These are phyloP conservation scores for Amaranthus tricolor DNA, from an alignment of 179 eudicot species.

Conservation along the genomic window DNA sequence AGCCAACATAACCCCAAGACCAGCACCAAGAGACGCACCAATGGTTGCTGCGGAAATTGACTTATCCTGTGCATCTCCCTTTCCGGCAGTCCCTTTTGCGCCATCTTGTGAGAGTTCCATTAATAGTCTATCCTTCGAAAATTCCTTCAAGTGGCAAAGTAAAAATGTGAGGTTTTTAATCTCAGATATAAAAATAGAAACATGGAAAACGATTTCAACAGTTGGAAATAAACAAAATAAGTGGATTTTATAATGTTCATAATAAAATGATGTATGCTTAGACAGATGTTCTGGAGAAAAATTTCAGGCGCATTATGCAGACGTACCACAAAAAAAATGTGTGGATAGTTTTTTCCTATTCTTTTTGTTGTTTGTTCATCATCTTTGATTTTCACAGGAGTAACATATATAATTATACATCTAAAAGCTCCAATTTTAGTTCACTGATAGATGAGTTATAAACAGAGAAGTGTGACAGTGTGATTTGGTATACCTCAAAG, in stretches of 20 bases:
- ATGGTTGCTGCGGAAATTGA: slow-evolving; percentile 73
- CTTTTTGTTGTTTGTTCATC: not conserved
- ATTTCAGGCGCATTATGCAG: not conserved
- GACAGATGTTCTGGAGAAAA: not conserved
- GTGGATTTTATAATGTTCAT: not conserved
- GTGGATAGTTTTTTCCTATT: not conserved
- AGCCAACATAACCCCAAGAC: slow-evolving; percentile 84
- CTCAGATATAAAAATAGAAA: not conserved
- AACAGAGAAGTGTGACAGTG: not conserved
- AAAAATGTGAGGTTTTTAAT: not conserved
- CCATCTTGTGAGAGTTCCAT: slow-evolving; percentile 53
- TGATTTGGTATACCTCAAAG: slow-evolving; percentile 50
- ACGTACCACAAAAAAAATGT: not conserved
- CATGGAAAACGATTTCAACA: not conserved
- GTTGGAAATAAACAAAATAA: too few species aligned
- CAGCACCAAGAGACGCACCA: slow-evolving; percentile 95
- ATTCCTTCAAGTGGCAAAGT: slow-evolving; percentile 47
- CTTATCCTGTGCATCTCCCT: slow-evolving; percentile 54
- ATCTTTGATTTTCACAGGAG: not conserved
- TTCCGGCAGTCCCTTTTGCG: slow-evolving; percentile 41
- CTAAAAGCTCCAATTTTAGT: not conserved
- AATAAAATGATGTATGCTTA: not conserved
- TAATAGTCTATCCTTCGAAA: slow-evolving; percentile 62
- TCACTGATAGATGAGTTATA: not conserved
- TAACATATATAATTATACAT: not conserved